Percentiles rank a stretch among this genome's conserved stretches.
Conservation (phyloP, 805 yeast species). For the Yarrowia divulgata region DNA sequence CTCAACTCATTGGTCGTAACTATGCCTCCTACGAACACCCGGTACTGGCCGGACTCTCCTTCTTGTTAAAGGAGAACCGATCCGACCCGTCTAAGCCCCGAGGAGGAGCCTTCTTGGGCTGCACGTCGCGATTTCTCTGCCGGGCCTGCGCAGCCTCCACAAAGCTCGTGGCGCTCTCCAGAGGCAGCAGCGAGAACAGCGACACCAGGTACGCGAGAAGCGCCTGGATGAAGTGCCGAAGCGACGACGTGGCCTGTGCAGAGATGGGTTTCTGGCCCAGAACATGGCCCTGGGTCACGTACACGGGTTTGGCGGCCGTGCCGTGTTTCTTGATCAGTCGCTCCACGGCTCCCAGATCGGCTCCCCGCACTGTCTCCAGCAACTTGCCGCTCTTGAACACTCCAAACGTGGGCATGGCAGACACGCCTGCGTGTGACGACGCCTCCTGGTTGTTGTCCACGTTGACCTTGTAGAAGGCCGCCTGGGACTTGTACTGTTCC, state of each 20-base stretch:
- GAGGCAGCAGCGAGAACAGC: slow-evolving; percentile 12
- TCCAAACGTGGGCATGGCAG: slow-evolving; percentile 65
- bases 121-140: not conserved
- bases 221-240: slow-evolving; percentile 16
- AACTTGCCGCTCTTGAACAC: slow-evolving; percentile 12
- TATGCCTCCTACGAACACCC: not conserved
- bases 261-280: slow-evolving; percentile 5
- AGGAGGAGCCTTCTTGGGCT: not conserved
- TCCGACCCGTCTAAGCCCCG: not conserved
- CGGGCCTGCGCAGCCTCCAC: slow-evolving; percentile 10
- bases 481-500: slow-evolving; percentile 61
- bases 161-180: slow-evolving; percentile 20
- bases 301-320: not conserved
- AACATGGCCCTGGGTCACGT: slow-evolving; percentile 15
- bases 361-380: slow-evolving; percentile 21
- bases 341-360: slow-evolving; percentile 21
- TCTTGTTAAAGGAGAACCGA: not conserved
- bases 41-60: slow-evolving; percentile 21
- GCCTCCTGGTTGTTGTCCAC: slow-evolving; percentile 81
- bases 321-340: slow-evolving; percentile 4
- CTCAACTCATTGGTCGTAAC: too few species aligned
- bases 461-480: slow-evolving; percentile 86
- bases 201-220: not conserved
- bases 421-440: slow-evolving; percentile 72
- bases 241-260: not conserved